Evolutionary conservation across 257 asterid genomes (phyloP), one percentile per base, ranked within the genome.

Genomic region (Nyctanthes arbortristis): DNA sequence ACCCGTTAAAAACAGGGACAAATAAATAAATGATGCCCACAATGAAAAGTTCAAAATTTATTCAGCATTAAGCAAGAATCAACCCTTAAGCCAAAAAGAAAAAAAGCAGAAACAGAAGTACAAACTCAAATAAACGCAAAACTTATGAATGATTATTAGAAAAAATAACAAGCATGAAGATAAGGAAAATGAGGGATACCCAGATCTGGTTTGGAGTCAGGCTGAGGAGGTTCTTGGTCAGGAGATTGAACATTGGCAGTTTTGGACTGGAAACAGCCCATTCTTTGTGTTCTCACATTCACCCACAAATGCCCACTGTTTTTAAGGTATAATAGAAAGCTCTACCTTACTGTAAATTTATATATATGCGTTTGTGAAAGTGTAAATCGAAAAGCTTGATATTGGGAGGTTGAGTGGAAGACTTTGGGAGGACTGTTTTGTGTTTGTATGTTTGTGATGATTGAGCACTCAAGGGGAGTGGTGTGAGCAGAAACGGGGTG

Each of bases 261-360:
- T 84, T 90, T 93, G 98, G 98, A 93, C 97, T 88, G 98, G 61
- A 93, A 80, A 88, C 98, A 93, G 87, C 98, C 98, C 97, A 93
- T 93, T 63, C 79, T 81, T 40, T 57, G 72, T 34, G 66, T 65
- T 76, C 85, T 87, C 84, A 75, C 96, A 86, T 89, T 20, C 78
- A 65, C 73, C 43, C 61, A 20, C 52, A 32, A 47, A 24, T 31
- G 10, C 59, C 59, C 16, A 52, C 59, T 24, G 59, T 52, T 52
- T 45, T 52, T 52, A 20, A 49, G 58, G 58, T 49, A 9, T 3
- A 9, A n/a, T n/a, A n/a, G 2, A 11, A 1, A 45, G n/a, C 55
- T 45, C 55, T 5, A 24, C n/a, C 10, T 5, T n/a, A 30, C 27
- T 7, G 24, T 31, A n/a, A n/a, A n/a, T n/a, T n/a, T n/a, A n/a